Evolutionary conservation across 2,329 filamentous ascomycete genomes (phyloP), one percentile per base, ranked within the genome.

Genomic region (Pyrenophora graminea): DNA sequence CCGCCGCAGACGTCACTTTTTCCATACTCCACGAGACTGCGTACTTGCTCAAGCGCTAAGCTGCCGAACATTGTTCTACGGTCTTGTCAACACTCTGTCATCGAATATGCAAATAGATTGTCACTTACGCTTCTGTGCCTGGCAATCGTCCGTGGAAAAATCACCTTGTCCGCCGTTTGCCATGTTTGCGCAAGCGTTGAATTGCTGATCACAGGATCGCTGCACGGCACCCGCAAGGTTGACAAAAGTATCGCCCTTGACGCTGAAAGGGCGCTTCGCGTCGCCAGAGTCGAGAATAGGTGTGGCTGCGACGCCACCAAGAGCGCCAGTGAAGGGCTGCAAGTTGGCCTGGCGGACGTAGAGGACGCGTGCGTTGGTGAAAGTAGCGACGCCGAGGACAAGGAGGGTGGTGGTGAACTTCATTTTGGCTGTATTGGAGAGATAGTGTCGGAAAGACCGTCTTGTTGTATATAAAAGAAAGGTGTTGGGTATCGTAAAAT

Each of bases 201-300:
- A 81, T 74, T 87, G 83, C 51, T 85, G 80, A 54, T 84, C 79
- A 66, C 85, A 88, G 31, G 83, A 80, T 39, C 85, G 78, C 70
- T 85, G 80, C 34, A 81, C 72, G 17, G 85, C 85, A 8, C 79
- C 81, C 3, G 67, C 72, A 58, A 81, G 67, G 66, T 81, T 81
- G 33, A 80, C 79, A 66, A 88, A 87, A 6, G 66, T 69, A 27
- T 59, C 66, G 12, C 62, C 66, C 32, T 63, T 64, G 43, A 72
- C 69, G 12, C 48, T 33, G 37, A 71, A 72, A 1, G 68, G 69
- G 6, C 67, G 32, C 76, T 84, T 74, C 76, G 74, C 62, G 25
- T 82, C 72, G 37, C 80, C 79, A 4, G 78, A 77, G 61, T 82
- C 62, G 21, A 66, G 68, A n/a, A 74, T 58, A 19, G 85, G 78